Evolutionary conservation across 2,329 filamentous ascomycete genomes (phyloP).

Genomic region (Claviceps lovelessii): DNA sequence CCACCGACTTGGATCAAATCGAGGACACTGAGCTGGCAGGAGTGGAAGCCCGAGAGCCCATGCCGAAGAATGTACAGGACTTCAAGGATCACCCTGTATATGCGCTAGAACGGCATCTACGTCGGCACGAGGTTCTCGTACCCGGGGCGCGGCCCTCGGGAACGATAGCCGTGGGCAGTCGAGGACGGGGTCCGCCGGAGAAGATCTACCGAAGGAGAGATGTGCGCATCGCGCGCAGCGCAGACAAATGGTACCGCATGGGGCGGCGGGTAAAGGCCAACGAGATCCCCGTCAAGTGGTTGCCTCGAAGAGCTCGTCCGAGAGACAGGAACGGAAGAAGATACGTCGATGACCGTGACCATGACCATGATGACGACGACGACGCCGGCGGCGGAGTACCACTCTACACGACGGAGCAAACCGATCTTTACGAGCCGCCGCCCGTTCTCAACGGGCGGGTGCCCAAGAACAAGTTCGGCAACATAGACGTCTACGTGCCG

Average conservation of each 20-base stretch:
- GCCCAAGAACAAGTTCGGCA: constrained; percentile 85
- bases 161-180: constrained; percentile 56
- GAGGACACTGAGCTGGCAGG: constrained; percentile 65
- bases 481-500: constrained; percentile 83
- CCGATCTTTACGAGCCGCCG: constrained; percentile 59
- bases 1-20: constrained; percentile 61
- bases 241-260: constrained; percentile 81
- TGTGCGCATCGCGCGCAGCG: constrained; percentile 62
- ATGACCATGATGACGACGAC: constrained; percentile 11
- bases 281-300: constrained; percentile 70
- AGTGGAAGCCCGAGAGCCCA: constrained; percentile 60
- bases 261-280: constrained; percentile 65
- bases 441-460: constrained; percentile 61
- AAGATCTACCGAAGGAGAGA: constrained; percentile 70
- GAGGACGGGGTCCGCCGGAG: constrained; percentile 48
- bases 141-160: constrained; percentile 58
- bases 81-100: constrained; percentile 78
- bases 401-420: constrained; percentile 48
- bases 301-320: constrained; percentile 33
- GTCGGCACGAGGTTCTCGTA: constrained; percentile 67
- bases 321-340: constrained; percentile 9
- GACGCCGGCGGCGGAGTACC: constrained; percentile 33
- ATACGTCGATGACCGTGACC: constrained; percentile 7
- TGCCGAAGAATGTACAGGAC: constrained; percentile 74
- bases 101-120: constrained; percentile 73